Evolutionary conservation across 768 basidiomycete genomes (phyloP).

Genomic region (Crassisporium funariophilum): DNA sequence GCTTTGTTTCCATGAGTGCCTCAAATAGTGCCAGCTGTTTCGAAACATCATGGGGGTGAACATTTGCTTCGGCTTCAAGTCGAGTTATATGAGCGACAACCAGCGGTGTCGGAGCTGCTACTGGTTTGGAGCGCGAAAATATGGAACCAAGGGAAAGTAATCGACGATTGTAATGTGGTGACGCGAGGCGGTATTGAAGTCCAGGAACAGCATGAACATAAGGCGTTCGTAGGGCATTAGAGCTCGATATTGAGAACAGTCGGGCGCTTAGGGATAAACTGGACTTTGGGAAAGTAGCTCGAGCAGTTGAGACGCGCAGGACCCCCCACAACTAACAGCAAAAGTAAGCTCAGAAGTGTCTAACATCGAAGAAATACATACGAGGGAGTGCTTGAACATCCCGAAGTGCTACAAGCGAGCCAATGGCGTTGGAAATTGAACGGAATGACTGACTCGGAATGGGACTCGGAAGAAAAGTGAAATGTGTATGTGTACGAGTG

Average conservation of each 20-base stretch:
- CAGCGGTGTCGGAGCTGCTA: slow-evolving; percentile 56
- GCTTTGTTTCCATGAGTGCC: slow-evolving; percentile 64
- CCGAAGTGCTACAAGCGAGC: slow-evolving; percentile 10
- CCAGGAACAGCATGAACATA: slow-evolving; percentile 8
- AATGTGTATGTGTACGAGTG: slow-evolving; percentile 1
- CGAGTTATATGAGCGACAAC: slow-evolving; percentile 71
- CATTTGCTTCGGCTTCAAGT: slow-evolving; percentile 78
- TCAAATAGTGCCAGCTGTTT: slow-evolving; percentile 74
- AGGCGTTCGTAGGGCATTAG: slow-evolving; percentile 12
- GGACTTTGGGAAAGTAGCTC: slow-evolving; percentile 18
- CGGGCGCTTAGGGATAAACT: slow-evolving; percentile 15
- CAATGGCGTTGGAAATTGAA: too few species aligned
- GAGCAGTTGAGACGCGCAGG: slow-evolving; percentile 33
- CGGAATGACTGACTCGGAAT: slow-evolving; percentile 6
- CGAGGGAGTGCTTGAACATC: slow-evolving; percentile 32
- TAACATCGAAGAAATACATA: slow-evolving; percentile 14
- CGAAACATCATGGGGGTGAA: slow-evolving; percentile 64
- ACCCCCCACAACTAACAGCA: slow-evolving; percentile 38
- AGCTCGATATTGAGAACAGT: slow-evolving; percentile 13
- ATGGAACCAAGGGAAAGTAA: slow-evolving; percentile 45
- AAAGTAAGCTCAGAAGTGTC: slow-evolving; percentile 14
- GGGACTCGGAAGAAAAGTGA: slow-evolving; percentile 7
- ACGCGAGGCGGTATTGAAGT: slow-evolving; percentile 8
- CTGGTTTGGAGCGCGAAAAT: slow-evolving; percentile 49
- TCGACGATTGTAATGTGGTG: slow-evolving; percentile 15